phyloP scores from a whole-genome alignment of 75 land plant genomes.

The Chamaecyparis obtusa region DNA sequence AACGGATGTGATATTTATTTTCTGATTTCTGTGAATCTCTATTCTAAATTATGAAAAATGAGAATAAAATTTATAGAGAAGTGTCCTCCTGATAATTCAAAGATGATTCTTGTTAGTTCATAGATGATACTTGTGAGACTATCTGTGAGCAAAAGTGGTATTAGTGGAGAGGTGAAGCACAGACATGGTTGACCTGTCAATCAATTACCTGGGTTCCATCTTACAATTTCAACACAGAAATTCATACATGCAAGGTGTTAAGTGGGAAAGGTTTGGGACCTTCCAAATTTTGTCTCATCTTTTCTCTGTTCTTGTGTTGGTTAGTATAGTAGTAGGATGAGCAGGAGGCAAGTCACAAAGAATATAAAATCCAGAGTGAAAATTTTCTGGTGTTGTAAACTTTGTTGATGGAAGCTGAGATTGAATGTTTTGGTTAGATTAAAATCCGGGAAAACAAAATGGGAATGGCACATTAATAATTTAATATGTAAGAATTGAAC shows the following conservation, averaged over 20 bases:
- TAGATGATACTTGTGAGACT: too few relatives aligned
- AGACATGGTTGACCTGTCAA: background rate
- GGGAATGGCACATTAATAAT: too few relatives aligned
- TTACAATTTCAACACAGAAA: background rate
- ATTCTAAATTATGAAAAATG: background rate
- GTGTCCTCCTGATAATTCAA: background rate
- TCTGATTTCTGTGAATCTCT: background rate
- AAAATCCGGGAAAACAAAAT: too few relatives aligned
- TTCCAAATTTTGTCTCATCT: background rate
- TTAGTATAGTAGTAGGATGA: background rate
- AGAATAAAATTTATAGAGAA: background rate
- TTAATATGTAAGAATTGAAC: too few relatives aligned
- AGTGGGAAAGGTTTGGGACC: background rate
- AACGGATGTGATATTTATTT: background rate
- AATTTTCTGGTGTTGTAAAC: too few relatives aligned
- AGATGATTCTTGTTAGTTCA: too few relatives aligned
- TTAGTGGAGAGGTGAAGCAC: background rate
- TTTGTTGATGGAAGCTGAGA: background rate
- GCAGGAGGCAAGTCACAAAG: background rate
- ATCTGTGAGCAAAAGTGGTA: background rate
- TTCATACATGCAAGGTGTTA: background rate
- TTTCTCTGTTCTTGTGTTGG: too few relatives aligned
- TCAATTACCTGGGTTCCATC: too few relatives aligned
- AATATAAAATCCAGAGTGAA: background rate
- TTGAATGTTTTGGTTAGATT: too few relatives aligned